Conservation (phyloP, 1,284 basidiomycete genomes). For the Cryptococcus deneoformans region DNA sequence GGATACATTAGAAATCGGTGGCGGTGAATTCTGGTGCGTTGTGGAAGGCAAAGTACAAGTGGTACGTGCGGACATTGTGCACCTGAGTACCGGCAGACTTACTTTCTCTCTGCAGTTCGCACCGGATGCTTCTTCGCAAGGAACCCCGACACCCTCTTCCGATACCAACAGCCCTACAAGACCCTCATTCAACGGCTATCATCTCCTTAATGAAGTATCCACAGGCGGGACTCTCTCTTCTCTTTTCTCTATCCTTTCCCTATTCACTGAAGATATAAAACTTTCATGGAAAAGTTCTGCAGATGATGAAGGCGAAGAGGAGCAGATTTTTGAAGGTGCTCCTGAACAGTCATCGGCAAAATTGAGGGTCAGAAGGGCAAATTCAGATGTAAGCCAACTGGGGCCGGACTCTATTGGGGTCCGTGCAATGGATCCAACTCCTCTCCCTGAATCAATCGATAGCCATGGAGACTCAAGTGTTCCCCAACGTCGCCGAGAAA, state of each 20-base stretch:
- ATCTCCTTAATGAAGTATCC: slow-evolving; percentile 88
- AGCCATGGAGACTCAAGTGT: not conserved
- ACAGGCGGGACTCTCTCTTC: slow-evolving; percentile 94
- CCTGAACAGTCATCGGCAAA: not conserved
- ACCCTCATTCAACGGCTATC: slow-evolving; percentile 75
- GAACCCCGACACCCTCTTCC: slow-evolving; percentile 12
- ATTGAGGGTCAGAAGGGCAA: slow-evolving; percentile 27
- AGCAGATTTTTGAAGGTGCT: not conserved
- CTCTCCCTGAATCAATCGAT: slow-evolving; percentile 1
- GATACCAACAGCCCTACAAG: slow-evolving; percentile 20
- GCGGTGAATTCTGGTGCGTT: slow-evolving; percentile 94
- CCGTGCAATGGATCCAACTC: slow-evolving; percentile 15
- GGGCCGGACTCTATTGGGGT: slow-evolving; percentile 7
- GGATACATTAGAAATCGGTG: slow-evolving; percentile 76
- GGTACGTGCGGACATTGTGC: slow-evolving; percentile 19
- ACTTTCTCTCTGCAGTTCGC: slow-evolving; percentile 56
- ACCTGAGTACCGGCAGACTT: too few species aligned
- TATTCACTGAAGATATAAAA: slow-evolving; percentile 97
- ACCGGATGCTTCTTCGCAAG: slow-evolving; percentile 35
- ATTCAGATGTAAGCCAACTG: slow-evolving; percentile 49
- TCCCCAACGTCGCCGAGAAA: not conserved
- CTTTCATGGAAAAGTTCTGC: slow-evolving; percentile 64
- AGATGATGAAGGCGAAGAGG: not conserved
- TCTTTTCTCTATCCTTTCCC: slow-evolving; percentile 88
- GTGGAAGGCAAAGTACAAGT: slow-evolving; percentile 72